Evolutionary conservation across 345 rosid genomes (phyloP), one percentile per base, ranked within the genome.

Genomic region (Populus pruinosa): DNA sequence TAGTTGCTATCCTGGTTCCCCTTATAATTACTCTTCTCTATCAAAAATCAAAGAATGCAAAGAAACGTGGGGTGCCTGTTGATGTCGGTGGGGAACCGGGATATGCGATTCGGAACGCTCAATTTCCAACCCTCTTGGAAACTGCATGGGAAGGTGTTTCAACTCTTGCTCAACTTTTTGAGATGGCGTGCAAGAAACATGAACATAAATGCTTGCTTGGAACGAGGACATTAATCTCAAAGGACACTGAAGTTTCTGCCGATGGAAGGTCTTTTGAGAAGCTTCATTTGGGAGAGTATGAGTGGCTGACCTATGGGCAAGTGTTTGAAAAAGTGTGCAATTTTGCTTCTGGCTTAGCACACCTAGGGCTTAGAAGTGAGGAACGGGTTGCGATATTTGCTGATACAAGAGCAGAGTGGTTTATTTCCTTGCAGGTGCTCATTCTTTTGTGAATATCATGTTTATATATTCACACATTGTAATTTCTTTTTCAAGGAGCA

Each of bases 341-440:
- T 79, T 94, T 94, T 74, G 94, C 96, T 80, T 94, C 98, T 83
- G 98, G 99, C 33, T 82, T 94, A 79, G 88, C 89, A 77, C 86
- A 80, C 11, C 88, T 94, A 69, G 97, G 98, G 49, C 98, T 91
- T 39, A 76, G 44, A 66, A 88, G 84, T 20, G 92, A 80, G 33
- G 98, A 96, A 80, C 93, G 96, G 33, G 97, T 91, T 0, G 99
- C 99, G 14, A 96, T 96, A 72, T 94, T 91, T 74, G 97, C 99
- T 29, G 99, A 94, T 80, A 96, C 98, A 35, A 77, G 98, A 83
- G 90, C 89, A 82, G 99, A 96, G 78, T 96, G 99, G 99, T 92
- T 96, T 71, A 88, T 96, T 79, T 87, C 97, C 17, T 77, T 93
- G 86, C 99, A 96, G 99, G 99, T 94, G 79, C 70, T 68, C 78